Evolutionary conservation across 495 filamentous ascomycete genomes (phyloP).

Genomic region (Hypoxylon rickii): DNA sequence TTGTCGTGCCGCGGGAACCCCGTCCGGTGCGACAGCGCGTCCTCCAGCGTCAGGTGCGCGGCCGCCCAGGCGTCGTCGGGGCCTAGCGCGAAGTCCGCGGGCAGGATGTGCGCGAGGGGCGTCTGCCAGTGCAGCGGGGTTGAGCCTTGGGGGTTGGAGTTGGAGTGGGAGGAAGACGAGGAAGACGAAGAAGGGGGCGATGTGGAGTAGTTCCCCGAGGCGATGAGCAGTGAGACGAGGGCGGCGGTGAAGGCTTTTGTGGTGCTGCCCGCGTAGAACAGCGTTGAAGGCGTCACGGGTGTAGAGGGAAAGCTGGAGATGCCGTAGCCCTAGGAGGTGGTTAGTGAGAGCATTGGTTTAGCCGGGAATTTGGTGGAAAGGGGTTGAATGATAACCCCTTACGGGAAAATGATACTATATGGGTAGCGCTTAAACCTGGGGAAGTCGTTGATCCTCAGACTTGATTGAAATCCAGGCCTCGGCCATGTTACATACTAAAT

Average conservation of each 20-base stretch:
- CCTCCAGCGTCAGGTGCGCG: conserved; percentile 54
- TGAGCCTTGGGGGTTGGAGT: background rate
- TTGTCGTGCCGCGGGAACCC: conserved; percentile 53
- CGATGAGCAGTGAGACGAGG: conserved; percentile 51
- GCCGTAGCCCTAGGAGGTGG: conserved; percentile 55
- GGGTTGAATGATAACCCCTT: no score
- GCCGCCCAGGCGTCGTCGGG: conserved; percentile 51
- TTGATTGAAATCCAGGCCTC: no score
- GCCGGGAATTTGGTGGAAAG: no score
- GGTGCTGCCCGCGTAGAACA: conserved; percentile 50
- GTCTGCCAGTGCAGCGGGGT: conserved; percentile 52
- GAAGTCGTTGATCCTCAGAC: no score
- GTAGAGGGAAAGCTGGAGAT: conserved; percentile 44
- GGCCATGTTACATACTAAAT: no score
- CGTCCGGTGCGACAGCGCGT: conserved; percentile 55
- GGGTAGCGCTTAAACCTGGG: no score
- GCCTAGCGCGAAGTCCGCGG: conserved; percentile 55
- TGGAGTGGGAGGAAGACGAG: background rate
- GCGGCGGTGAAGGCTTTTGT: conserved; percentile 63
- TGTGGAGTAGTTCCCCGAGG: conserved; percentile 39
- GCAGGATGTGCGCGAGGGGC: conserved; percentile 53
- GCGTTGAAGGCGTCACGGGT: conserved; percentile 49
- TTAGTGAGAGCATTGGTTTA: no score
- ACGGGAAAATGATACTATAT: no score
- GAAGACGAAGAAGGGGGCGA: background rate